Evolutionary conservation across 805 yeast species (phyloP), one percentile per base, ranked within the genome.

Genomic region (Metschnikowia amazonensis): DNA sequence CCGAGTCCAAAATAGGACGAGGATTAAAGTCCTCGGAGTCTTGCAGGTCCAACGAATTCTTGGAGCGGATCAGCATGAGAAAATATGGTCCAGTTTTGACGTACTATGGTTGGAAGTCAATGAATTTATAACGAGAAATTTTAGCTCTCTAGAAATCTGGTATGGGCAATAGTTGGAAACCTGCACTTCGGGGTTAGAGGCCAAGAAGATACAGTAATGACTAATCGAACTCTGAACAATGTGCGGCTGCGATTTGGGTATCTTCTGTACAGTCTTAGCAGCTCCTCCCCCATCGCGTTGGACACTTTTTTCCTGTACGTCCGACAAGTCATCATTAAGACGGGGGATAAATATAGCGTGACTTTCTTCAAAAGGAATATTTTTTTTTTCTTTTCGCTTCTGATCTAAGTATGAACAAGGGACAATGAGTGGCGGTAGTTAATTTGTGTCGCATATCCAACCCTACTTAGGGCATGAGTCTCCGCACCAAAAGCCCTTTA

Each of bases 11-110:
- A 23, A 48, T 34, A 23, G 49, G 45, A 25, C 36, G 45, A 2
- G 52, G 49, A 13, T 43, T 36, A 20, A 34, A 48, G 11, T 35
- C 27, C 16, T 45, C 49, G 14, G 51, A 41, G 30, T 41, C 42
- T 16, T 29, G 18, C 46, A 43, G 48, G 25, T 40, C 45, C 29
- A 32, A 29, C 14, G 48, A 41, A 25, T 33, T 16, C 36, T 27
- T 41, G 8, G 50, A 46, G 21, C 30, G 42, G 20, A 17, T n/a
- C 48, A 44, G 47, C 50, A 49, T 40, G 9, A 18, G 14, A 5
- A 18, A 13, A 5, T 4, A 17, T 3, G 23, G 13, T n/a, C 14
- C 14, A 13, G n/a, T 11, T 32, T 11, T 18, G 35, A 3, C 23
- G 16, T 30, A 16, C 4, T 14, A 30, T 1, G 18, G 11, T 14